Evolutionary conservation across 805 yeast species (phyloP), one percentile per base, ranked within the genome.

Genomic region (Candida insectalens): DNA sequence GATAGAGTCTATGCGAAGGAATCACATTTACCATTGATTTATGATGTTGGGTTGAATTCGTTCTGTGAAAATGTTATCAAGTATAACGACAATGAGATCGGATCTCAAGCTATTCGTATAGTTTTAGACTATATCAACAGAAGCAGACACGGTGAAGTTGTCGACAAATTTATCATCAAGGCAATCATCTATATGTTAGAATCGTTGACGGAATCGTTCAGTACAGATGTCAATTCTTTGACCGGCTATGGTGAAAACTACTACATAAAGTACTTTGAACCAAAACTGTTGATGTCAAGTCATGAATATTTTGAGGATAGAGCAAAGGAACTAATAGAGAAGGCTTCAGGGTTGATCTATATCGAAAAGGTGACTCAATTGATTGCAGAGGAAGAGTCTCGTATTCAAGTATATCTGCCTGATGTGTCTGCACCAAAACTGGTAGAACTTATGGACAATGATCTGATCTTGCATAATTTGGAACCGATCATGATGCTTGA

Each of bases 1-100:
- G 94, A 87, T 50, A 68, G 94, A 29, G 95, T 83, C 0, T 85
- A 82, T 45, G 82, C 87, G 19, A 77, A 74, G 43, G 88, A 80
- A 42, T 54, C 57, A 21, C 77, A 72, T 44, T 59, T 74, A 33
- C 74, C 81, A 4, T 59, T 77, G 37, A 65, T 80, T 2, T 79
- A 77, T 48, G 95, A 87, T 49, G 64, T 77, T 31, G 94, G 95
- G 0, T 62, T 85, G 17, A 68, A 67, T 21, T 53, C 77, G 6
- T 87, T 84, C 51, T 69, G 80, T 38, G 77, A 73, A 25, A 59
- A 64, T 18, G 64, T 85, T 5, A 56, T 87, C 23, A 67, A 69
- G 38, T 57, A 61, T 31, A 59, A 73, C 23, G 49, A 65, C 32
- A 60, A 66, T 34, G 61, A 62, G 27, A 61, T 83, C 12, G 84